Conservation (phyloP, 1,284 basidiomycete species). For the Leccinum pachyderme region DNA sequence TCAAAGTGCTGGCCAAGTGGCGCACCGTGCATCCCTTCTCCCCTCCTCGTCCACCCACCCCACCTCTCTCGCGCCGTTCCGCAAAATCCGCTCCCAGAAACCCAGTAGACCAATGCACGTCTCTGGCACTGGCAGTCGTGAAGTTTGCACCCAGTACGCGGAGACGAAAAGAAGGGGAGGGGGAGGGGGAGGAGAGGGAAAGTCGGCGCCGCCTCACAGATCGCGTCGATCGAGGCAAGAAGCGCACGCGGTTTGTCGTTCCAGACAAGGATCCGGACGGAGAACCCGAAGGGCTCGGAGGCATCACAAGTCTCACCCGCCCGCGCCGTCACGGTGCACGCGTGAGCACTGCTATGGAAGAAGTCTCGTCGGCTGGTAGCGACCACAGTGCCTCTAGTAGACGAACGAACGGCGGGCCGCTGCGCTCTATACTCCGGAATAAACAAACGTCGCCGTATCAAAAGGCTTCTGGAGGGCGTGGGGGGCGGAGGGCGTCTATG, state of each 20-base stretch:
- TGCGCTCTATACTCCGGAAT: slow-evolving; percentile 20
- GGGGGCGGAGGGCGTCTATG: slow-evolving; percentile 4
- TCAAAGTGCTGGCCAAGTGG: neutral
- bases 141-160: neutral
- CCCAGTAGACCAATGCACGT: neutral
- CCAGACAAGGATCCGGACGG: slow-evolving; percentile 2
- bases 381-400: neutral
- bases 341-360: neutral
- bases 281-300: neutral
- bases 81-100: neutral
- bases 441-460: slow-evolving; percentile 12
- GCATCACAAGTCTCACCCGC: neutral
- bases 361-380: neutral
- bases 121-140: neutral
- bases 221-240: neutral
- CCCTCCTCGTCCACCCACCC: slow-evolving; percentile 14
- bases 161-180: neutral
- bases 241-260: slow-evolving; percentile 16
- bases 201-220: neutral
- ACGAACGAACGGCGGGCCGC: slow-evolving; percentile 1
- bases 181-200: neutral
- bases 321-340: neutral
- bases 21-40: neutral
- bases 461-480: neutral
- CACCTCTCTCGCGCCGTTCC: slow-evolving; percentile 5